Percentiles rank a stretch among this genome's conserved stretches.
phyloP scores from a whole-genome alignment of 2,329 filamentous ascomycete genomes.

The Penicillium sp. region DNA sequence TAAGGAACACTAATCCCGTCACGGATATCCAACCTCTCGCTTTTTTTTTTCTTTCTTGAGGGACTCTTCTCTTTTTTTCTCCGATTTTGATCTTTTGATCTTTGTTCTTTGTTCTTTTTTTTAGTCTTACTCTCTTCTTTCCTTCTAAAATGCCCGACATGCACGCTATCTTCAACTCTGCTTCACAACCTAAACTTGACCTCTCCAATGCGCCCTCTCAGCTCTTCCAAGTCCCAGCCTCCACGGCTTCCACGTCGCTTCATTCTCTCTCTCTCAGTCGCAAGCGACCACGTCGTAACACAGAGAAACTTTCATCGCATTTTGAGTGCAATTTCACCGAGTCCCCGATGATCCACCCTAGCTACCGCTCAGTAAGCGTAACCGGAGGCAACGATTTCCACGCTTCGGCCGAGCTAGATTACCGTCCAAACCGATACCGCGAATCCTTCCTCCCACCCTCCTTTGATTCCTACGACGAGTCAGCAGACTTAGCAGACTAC shows the following conservation, averaged over 20 bases:
- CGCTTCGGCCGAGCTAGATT: slow-evolving; percentile 37
- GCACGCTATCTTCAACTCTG: slow-evolving; percentile 34
- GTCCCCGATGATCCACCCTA: slow-evolving; percentile 38
- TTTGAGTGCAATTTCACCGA: slow-evolving; percentile 30
- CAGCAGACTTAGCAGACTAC: slow-evolving; percentile 17
- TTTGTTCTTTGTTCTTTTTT: not conserved
- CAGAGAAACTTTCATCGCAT: slow-evolving; percentile 23
- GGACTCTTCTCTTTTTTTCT: slow-evolving; percentile 4
- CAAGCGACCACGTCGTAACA: slow-evolving; percentile 33
- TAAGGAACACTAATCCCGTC: not conserved
- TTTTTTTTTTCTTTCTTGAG: not conserved
- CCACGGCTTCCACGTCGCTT: slow-evolving; percentile 40
- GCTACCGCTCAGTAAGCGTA: slow-evolving; percentile 38
- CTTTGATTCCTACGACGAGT: slow-evolving; percentile 30
- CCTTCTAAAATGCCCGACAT: slow-evolving; percentile 27
- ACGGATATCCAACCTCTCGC: slow-evolving; percentile 6
- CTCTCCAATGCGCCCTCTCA: slow-evolving; percentile 38
- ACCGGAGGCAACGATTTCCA: slow-evolving; percentile 22
- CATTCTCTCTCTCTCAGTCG: slow-evolving; percentile 36
- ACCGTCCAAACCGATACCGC: slow-evolving; percentile 44
- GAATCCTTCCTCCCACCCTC: slow-evolving; percentile 27
- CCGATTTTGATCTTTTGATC: not conserved
- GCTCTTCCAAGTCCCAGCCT: slow-evolving; percentile 38
- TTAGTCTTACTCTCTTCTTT: not conserved
- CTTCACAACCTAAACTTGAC: slow-evolving; percentile 40